Conservation (phyloP, 495 filamentous ascomycete genomes). For the Aspergillus bertholletiae region DNA sequence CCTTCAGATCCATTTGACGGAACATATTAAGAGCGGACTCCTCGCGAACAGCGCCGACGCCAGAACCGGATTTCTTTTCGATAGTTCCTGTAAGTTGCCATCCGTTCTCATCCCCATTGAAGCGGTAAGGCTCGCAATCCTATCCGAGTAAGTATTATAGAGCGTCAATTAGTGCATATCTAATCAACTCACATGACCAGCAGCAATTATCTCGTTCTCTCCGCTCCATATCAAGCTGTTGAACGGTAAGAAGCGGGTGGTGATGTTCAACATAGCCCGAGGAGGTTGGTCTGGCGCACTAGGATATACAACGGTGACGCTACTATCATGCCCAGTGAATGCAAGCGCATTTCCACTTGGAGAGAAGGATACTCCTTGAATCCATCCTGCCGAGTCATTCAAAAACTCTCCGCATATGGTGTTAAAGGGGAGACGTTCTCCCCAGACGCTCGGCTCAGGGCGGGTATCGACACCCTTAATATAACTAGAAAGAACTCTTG, state of each 20-base stretch:
- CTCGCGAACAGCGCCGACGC: constrained; percentile 59
- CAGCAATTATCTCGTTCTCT: constrained; percentile 91
- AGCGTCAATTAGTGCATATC: neutral
- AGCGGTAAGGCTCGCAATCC: constrained; percentile 92
- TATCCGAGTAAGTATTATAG: constrained; percentile 16
- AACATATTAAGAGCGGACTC: constrained; percentile 98
- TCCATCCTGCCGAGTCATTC: constrained; percentile 95
- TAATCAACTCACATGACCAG: constrained; percentile 64
- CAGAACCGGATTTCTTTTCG: constrained; percentile 57
- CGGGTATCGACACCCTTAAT: constrained; percentile 90
- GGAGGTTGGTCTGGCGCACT: constrained; percentile 89
- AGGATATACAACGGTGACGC: constrained; percentile 93
- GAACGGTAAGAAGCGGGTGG: constrained; percentile 85
- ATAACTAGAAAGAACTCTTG: constrained; percentile 90
- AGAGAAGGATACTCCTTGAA: constrained; percentile 87
- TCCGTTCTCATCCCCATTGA: constrained; percentile 74
- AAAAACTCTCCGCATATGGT: constrained; percentile 95
- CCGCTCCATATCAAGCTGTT: constrained; percentile 88
- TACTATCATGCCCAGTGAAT: constrained; percentile 91
- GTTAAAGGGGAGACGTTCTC: constrained; percentile 92
- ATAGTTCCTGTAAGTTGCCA: constrained; percentile 85
- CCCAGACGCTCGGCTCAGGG: constrained; percentile 88
- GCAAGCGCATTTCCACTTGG: constrained; percentile 88
- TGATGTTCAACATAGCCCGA: constrained; percentile 79
- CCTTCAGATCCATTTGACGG: constrained; percentile 95